Evolutionary conservation across 1,284 basidiomycete species (phyloP), one percentile per base, ranked within the genome.

Genomic region (Cutaneotrichosporon spelunceum): DNA sequence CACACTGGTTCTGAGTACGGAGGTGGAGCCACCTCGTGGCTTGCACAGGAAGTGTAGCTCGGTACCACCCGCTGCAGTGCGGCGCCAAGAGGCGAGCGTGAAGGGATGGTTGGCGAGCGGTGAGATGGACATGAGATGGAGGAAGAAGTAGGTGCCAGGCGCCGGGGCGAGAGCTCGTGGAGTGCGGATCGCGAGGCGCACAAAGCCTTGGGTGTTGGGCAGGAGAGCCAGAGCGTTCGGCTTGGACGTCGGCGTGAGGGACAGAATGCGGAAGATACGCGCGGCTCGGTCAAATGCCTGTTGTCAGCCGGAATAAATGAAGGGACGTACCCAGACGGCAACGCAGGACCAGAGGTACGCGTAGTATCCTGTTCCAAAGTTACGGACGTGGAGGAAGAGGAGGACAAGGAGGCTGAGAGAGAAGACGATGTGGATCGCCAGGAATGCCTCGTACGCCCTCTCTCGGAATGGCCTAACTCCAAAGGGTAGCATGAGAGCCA

Each of bases 61-160:
- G 1, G 62, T 67, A 1, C 45, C 39, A 2, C 55, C 56, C 7
- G 33, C 49, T 8, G 56, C 14, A 6, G 53, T 24, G 26, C 42
- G 39, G 23, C 65, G 53, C 63, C 67, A 66, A 13, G 56, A 56
- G 4, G 70, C 70, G 4, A 74, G 60, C 1, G 70, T 70, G 64
- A 72, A 72, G 4, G 70, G 69, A 58, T 72, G 71, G 47, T 71
- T 72, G 56, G 72, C 68, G 68, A 69, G 72, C 1, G 67, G 66
- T 5, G 64, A 68, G n/a, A 66, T 42, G 11, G 59, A 60, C 0
- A 70, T 69, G 4, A 67, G 63, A 50, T 72, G 70, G 5, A 74
- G 53, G 53, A 68, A 74, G 65, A 68, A 72, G 60, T 74, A 69
- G 16, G 64, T 48, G 3, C 72, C 72, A 1, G 72, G 63, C 14